phyloP scores from a whole-genome alignment of 2,329 filamentous ascomycete species.

The Fusarium irregulare region DNA sequence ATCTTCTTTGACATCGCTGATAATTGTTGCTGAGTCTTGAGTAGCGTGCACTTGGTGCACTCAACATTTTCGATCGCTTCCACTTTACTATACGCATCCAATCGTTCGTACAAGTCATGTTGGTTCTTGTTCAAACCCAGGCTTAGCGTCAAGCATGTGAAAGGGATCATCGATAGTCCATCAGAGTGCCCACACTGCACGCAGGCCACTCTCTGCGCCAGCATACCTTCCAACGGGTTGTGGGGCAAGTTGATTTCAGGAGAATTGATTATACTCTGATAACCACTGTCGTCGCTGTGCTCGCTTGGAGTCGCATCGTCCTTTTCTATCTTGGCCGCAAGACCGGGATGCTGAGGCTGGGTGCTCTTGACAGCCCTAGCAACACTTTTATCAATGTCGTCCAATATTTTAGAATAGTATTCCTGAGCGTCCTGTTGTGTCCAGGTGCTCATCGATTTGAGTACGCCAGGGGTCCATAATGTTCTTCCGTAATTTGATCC shows the following conservation, averaged over 20 bases:
- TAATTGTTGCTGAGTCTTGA: constrained; percentile 65
- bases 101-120: constrained; percentile 80
- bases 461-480: constrained; percentile 81
- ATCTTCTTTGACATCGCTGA: constrained; percentile 58
- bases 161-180: constrained; percentile 88
- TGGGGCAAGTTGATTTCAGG: constrained; percentile 57
- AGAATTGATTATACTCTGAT: constrained; percentile 59
- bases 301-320: constrained; percentile 60
- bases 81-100: constrained; percentile 86
- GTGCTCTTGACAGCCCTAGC: constrained; percentile 56
- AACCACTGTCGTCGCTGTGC: constrained; percentile 68
- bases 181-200: constrained; percentile 87
- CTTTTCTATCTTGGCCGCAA: constrained; percentile 54
- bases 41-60: constrained; percentile 88
- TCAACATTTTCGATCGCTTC: constrained; percentile 91
- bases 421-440: constrained; percentile 98
- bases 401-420: constrained; percentile 91
- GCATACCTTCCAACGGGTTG: constrained; percentile 88
- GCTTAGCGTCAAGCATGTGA: constrained; percentile 91
- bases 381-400: constrained; percentile 84
- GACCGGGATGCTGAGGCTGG: constrained; percentile 49
- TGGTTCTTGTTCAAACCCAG: constrained; percentile 71
- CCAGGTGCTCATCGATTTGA: constrained; percentile 95
- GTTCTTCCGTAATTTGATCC: constrained; percentile 76
- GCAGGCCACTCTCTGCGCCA: constrained; percentile 90